Base-by-base conservation (phyloP, 371 early-diverging fungal species). In the Mucor velutinosus region DNA sequence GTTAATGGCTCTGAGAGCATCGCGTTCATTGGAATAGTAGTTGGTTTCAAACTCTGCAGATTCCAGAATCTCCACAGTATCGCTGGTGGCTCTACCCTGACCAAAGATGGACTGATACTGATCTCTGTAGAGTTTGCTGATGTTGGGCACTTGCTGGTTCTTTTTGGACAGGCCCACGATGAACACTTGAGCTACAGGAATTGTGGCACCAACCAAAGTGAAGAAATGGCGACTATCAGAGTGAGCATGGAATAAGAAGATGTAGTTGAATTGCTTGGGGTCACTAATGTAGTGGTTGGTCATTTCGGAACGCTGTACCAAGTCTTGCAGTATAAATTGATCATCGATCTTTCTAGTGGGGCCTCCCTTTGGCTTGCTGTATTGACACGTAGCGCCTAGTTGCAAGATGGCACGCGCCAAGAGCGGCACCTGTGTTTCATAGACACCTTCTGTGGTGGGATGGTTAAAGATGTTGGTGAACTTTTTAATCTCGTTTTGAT, bases 391-490 rank as follows among this genome's bases (percentile, higher is more conserved):
- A 19, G 83, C 81, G 17, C 94, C 94, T 5, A 97, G 57, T 30
- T 88, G 77, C 23, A 96, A 79, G 49, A 99, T 74, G 7, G 95
- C 96, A 0, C 96, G 89, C 58, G 90, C 87, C 39, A 91, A 43
- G 0, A 94, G 78, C 4, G 95, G 90, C 2, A 97, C 75, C 62
- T 95, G 90, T 0, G 94, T 91, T 80, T 97, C 98, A 74, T 97
- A 99, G 0, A 95, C 95, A 27, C 96, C 96, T 64, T 92, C 94
- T 14, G 95, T 90, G n/a, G 90, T 81, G 11, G 94, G 93, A 73
- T 97, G 92, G 67, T 90, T 93, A 71, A 95, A 94, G 45, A 96
- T 86, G 25, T 85, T 85, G 1, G 89, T 71, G 76, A 95, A 89
- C 61, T 89, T 85, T 64, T 86, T 86, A 23, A 78, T 75, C 74